Evolutionary conservation across 2,329 filamentous ascomycete genomes (phyloP), one percentile per base, ranked within the genome.

Genomic region (Iodosphaeria phyllophila): DNA sequence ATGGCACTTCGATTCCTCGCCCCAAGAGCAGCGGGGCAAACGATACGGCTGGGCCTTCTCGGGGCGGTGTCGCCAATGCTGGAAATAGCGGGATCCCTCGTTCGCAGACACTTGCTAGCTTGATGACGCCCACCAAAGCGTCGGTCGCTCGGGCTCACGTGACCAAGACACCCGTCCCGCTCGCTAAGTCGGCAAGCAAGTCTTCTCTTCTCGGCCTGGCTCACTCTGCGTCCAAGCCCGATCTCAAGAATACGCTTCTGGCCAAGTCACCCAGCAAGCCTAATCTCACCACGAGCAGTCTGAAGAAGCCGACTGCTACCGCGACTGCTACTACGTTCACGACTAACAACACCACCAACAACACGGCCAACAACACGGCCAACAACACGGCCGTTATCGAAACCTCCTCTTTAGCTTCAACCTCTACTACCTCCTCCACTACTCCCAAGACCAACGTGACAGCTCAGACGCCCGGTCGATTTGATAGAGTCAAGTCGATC

Each of bases 61-160:
- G n/a, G n/a, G n/a, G n/a, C n/a, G n/a, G n/a, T n/a, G n/a, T n/a
- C n/a, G n/a, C n/a, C n/a, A n/a, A n/a, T n/a, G 34, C 40, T 17
- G 14, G 35, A 24, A 40, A 28, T 13, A 36, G 30, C 20, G 38
- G 42, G 10, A 40, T 58, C 13, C 35, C 48, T 24, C 56, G 55
- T 14, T 48, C 58, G 1, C 52, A 60, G 27, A 57, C 63, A 32
- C 49, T 58, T 30, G 55, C 58, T 32, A 70, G 57, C 30, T 54
- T 86, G 16, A 65, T 73, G 47, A 91, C 79, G 5, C 82, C 83
- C 0, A 89, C 78, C 6, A 82, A 80, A 44, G 57, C 79, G 6
- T 80, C 77, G 1, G 47, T 78, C 25, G 66, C 71, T 17, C 70
- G 74, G 21, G 18, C 22, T 23, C 50, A 60, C 27, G 69, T 58